Conservation (phyloP, 2,329 filamentous ascomycete species). For the Beauveria pseudobassiana region DNA sequence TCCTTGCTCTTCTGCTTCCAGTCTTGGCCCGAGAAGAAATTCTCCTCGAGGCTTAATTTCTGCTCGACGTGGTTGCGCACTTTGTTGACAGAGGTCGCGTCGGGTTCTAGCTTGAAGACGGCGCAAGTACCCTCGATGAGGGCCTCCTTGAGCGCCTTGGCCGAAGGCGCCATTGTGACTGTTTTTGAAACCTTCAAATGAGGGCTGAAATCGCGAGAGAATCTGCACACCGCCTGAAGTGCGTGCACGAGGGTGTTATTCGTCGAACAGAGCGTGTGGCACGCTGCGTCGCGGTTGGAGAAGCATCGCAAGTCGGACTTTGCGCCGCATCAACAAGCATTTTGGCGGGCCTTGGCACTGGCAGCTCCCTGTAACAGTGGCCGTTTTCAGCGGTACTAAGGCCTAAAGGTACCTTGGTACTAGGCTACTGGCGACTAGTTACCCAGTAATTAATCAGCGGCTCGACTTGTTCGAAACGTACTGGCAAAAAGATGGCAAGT, state of each 20-base stretch:
- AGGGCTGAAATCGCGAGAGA: neutral
- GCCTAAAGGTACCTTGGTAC: neutral
- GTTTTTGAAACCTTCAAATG: neutral
- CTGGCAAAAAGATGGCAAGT: neutral
- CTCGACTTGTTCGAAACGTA: neutral
- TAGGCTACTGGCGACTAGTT: neutral
- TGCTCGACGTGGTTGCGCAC: conserved; percentile 47
- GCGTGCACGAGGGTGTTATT: neutral
- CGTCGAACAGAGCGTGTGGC: neutral
- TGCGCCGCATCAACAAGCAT: neutral
- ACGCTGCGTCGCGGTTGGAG: conserved; percentile 1
- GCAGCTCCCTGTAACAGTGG: neutral
- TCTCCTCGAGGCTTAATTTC: conserved; percentile 38
- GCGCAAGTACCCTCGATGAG: conserved; percentile 40
- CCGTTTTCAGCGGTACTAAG: neutral
- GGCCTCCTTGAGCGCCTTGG: conserved; percentile 35
- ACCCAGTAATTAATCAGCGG: conserved; percentile 1
- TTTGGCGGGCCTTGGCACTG: neutral
- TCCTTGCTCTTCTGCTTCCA: conserved; percentile 55
- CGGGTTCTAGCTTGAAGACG: conserved; percentile 36
- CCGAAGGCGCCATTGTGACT: conserved; percentile 32
- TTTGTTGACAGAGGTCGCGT: conserved; percentile 47
- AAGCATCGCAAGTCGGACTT: neutral
- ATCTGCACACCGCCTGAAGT: neutral
- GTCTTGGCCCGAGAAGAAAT: conserved; percentile 39